phyloP scores from a whole-genome alignment of 495 filamentous ascomycete genomes.

The Aspergillus mulundensis region DNA sequence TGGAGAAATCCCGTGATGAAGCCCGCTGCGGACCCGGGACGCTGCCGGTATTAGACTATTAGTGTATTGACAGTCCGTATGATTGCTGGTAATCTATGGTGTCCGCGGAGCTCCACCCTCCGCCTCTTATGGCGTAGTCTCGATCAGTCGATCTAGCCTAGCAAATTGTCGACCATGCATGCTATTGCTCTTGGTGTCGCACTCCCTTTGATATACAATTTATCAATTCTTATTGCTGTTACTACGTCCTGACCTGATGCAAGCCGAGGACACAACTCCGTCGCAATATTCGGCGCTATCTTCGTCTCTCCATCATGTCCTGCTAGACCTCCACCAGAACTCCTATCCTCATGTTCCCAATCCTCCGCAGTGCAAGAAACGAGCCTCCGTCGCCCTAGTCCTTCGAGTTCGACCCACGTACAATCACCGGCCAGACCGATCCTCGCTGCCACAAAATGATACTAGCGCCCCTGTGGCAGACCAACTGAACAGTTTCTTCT shows the following conservation, averaged over 20 bases:
- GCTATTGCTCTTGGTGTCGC: no score
- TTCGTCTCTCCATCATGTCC: slow-evolving; percentile 38
- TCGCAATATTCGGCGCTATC: slow-evolving; percentile 11
- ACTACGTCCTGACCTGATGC: neutral
- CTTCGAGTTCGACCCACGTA: slow-evolving; percentile 63
- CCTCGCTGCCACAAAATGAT: slow-evolving; percentile 22
- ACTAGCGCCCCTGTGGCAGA: slow-evolving; percentile 32
- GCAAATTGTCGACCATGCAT: no score
- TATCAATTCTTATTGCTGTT: neutral
- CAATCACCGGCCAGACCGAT: slow-evolving; percentile 48
- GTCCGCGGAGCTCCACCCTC: neutral
- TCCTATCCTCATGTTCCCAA: slow-evolving; percentile 62
- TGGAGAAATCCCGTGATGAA: neutral
- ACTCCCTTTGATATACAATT: neutral
- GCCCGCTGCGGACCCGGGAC: neutral
- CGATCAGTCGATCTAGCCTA: no score
- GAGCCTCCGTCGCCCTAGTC: slow-evolving; percentile 70
- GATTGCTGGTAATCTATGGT: neutral
- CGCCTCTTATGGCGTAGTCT: neutral
- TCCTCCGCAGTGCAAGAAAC: slow-evolving; percentile 57
- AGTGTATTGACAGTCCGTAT: neutral
- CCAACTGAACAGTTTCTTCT: slow-evolving; percentile 59
- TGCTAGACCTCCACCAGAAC: slow-evolving; percentile 47
- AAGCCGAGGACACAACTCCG: neutral
- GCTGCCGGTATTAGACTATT: neutral